Percentiles rank a stretch among this genome's conserved stretches.
These are phyloP conservation scores for Sporisorium graminicola DNA, from an alignment of 1,284 basidiomycete genomes.

Conservation along the genomic window DNA sequence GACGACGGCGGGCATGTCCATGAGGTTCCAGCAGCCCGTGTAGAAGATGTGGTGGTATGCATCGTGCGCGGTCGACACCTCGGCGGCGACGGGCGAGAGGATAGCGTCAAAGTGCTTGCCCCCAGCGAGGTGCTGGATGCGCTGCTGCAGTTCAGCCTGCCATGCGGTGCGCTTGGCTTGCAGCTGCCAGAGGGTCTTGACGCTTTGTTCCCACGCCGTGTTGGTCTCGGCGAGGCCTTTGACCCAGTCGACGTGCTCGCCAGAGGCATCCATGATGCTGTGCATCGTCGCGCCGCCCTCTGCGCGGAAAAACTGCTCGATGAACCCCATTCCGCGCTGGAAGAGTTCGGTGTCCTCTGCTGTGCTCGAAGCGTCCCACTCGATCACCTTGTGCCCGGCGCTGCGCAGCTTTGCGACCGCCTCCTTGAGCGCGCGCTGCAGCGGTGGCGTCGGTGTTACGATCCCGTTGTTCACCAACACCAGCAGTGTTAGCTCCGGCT, in stretches of 20 bases:
- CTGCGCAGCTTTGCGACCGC: slow-evolving; percentile 75
- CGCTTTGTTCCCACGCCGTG: slow-evolving; percentile 13
- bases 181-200: slow-evolving; percentile 41
- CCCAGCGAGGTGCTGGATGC: slow-evolving; percentile 21
- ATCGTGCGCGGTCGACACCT: slow-evolving; percentile 39
- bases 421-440: slow-evolving; percentile 76
- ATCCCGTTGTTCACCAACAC: slow-evolving; percentile 78
- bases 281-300: slow-evolving; percentile 50
- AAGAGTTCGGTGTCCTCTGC: slow-evolving; percentile 36
- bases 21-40: slow-evolving; percentile 56
- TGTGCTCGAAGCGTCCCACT: slow-evolving; percentile 70
- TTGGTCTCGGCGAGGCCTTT: slow-evolving; percentile 28
- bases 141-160: slow-evolving; percentile 34
- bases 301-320: slow-evolving; percentile 48
- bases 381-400: slow-evolving; percentile 77
- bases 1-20: slow-evolving; percentile 48
- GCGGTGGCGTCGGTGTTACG: slow-evolving; percentile 79
- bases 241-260: slow-evolving; percentile 52
- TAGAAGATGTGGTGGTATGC: slow-evolving; percentile 52
- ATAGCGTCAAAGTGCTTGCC: slow-evolving; percentile 41
- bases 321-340: slow-evolving; percentile 10
- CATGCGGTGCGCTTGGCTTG: slow-evolving; percentile 46
- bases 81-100: slow-evolving; percentile 45
- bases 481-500: slow-evolving; percentile 74
- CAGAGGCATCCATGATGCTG: slow-evolving; percentile 41